Evolutionary conservation across 1,284 basidiomycete species (phyloP).

Genomic region (Cerrena zonata): DNA sequence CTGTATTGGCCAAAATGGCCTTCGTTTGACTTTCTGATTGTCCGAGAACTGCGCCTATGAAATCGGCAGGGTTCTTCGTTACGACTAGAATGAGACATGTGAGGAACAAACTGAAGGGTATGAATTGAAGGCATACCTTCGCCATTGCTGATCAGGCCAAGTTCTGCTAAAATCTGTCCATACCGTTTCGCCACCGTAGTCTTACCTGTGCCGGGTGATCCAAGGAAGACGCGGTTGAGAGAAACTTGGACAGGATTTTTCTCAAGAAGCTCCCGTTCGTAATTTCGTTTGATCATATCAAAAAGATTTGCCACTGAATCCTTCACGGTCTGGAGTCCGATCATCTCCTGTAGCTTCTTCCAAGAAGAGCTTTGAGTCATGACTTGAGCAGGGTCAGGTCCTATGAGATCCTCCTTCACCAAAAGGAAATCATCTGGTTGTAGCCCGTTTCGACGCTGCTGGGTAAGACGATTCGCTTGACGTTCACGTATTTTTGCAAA

Average conservation of each 20-base stretch:
- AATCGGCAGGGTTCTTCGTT: constrained; percentile 61
- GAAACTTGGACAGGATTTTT: constrained; percentile 46
- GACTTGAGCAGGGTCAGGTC: constrained; percentile 52
- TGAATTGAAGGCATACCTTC: constrained; percentile 42
- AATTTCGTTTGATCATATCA: constrained; percentile 45
- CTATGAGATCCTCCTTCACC: constrained; percentile 51
- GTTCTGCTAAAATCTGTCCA: constrained; percentile 52
- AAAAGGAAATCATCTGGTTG: constrained; percentile 46
- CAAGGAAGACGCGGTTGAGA: constrained; percentile 58
- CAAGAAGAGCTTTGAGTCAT: constrained; percentile 42
- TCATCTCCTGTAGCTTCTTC: constrained; percentile 47
- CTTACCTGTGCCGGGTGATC: constrained; percentile 63
- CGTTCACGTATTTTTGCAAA: constrained; percentile 41
- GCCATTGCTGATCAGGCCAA: constrained; percentile 57
- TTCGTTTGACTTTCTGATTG: constrained; percentile 61
- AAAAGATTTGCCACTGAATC: constrained; percentile 45
- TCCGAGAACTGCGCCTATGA: constrained; percentile 49
- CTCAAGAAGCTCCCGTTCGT: constrained; percentile 52
- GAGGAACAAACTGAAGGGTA: not conserved
- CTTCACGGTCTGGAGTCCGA: constrained; percentile 54
- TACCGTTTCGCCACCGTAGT: constrained; percentile 63
- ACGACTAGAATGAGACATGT: constrained; percentile 41
- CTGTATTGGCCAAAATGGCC: constrained; percentile 46
- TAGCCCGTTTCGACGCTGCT: constrained; percentile 35
- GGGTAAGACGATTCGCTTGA: constrained; percentile 44